These are phyloP conservation scores for Trichosporon coremiiforme DNA, from an alignment of 1,284 basidiomycete genomes.

Conservation along the genomic window DNA sequence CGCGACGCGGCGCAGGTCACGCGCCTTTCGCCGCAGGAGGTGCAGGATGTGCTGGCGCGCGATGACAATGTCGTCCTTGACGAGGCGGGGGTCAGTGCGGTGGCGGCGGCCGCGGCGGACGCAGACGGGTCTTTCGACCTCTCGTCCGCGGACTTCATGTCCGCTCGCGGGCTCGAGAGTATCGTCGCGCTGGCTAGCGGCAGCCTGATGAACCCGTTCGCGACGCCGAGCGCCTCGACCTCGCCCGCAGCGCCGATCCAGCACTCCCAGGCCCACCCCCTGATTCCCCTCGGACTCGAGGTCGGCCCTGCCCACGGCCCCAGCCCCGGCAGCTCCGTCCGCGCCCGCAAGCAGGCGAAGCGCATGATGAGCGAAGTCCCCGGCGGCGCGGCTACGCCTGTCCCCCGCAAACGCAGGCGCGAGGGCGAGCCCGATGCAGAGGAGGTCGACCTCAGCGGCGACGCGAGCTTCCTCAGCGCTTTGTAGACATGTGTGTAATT, in stretches of 20 bases:
- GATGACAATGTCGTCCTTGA: slow-evolving; percentile 23
- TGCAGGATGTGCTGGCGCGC: slow-evolving; percentile 37
- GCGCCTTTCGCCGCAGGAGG: slow-evolving; percentile 35
- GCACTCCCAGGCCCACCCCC: slow-evolving; percentile 17
- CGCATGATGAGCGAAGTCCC: slow-evolving; percentile 41
- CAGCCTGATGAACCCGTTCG: slow-evolving; percentile 30
- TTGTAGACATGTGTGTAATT: slow-evolving; percentile 15
- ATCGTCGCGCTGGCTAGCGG: slow-evolving; percentile 32
- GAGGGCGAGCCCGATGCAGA: slow-evolving; percentile 1
- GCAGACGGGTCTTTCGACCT: slow-evolving; percentile 29
- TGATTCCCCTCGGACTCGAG: slow-evolving; percentile 25
- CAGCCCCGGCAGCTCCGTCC: slow-evolving; percentile 38
- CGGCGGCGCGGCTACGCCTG: slow-evolving; percentile 49
- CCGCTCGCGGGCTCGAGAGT: slow-evolving; percentile 32
- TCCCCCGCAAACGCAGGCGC: slow-evolving; percentile 37
- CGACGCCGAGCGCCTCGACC: slow-evolving; percentile 2
- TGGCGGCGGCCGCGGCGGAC: slow-evolving; percentile 23
- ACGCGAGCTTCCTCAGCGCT: slow-evolving; percentile 31
- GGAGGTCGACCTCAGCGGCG: slow-evolving; percentile 28
- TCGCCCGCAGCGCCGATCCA: background rate
- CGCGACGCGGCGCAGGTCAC: slow-evolving; percentile 29
- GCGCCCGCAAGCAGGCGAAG: slow-evolving; percentile 48
- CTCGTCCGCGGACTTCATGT: slow-evolving; percentile 33
- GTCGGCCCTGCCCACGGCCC: slow-evolving; percentile 19
- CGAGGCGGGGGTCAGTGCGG: slow-evolving; percentile 23